phyloP scores from a whole-genome alignment of 805 yeast species.

The Candida methanosorbosa region DNA sequence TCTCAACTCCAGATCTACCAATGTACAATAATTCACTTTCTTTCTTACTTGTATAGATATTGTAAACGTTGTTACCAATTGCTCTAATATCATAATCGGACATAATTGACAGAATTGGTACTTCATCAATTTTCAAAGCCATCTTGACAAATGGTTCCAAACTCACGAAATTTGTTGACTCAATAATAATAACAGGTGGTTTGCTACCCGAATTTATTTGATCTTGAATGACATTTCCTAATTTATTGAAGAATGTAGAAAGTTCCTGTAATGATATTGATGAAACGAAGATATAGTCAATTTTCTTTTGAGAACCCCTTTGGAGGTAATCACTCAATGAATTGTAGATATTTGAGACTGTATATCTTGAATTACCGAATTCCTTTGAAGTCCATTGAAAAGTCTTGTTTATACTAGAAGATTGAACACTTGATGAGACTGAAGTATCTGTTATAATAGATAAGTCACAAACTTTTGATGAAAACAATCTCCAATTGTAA shows the following conservation, averaged over 20 bases:
- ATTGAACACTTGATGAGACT: not conserved
- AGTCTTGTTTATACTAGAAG: conserved; percentile 6
- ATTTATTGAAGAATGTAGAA: conserved; percentile 29
- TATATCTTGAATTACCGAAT: conserved; percentile 24
- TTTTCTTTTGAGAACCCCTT: conserved; percentile 2
- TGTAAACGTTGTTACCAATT: conserved; percentile 23
- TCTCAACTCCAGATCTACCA: conserved; percentile 31
- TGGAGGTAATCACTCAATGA: conserved; percentile 19
- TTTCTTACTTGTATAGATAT: conserved; percentile 27
- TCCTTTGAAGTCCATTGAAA: conserved; percentile 23
- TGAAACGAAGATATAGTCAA: conserved; percentile 39
- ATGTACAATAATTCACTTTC: conserved; percentile 39
- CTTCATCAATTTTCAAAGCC: conserved; percentile 23
- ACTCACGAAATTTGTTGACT: conserved; percentile 64
- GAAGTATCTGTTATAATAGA: conserved; percentile 29
- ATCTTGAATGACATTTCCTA: conserved; percentile 26
- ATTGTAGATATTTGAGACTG: conserved; percentile 11
- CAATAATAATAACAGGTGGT: conserved; percentile 50
- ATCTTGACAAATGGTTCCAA: conserved; percentile 59
- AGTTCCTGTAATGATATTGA: conserved; percentile 45
- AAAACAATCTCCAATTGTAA: conserved; percentile 49
- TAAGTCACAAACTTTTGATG: conserved; percentile 32
- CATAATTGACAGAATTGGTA: conserved; percentile 47
- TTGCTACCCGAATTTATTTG: conserved; percentile 13
- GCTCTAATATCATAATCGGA: conserved; percentile 50